These are phyloP conservation scores for Phanerochaete carnosa DNA, from an alignment of 768 basidiomycete species.

Conservation along the genomic window DNA sequence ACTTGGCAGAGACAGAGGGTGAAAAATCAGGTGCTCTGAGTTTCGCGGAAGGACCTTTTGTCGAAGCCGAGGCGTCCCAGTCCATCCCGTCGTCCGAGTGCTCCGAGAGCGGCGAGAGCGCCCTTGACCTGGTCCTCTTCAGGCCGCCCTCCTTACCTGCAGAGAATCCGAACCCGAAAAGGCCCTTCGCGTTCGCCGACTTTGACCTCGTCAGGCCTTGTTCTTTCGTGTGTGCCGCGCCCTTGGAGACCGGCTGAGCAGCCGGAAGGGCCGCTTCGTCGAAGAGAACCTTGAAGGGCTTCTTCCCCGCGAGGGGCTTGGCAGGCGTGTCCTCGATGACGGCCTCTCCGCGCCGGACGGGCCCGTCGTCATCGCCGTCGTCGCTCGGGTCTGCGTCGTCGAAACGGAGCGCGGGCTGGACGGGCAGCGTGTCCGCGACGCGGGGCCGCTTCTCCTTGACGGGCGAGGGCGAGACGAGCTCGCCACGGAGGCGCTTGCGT, in stretches of 20 bases:
- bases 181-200: not conserved
- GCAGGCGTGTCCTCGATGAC: slow-evolving; percentile 73
- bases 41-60: slow-evolving; percentile 5
- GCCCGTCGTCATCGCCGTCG: slow-evolving; percentile 26
- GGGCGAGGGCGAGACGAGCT: slow-evolving; percentile 81
- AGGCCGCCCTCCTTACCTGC: not conserved
- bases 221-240: not conserved
- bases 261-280: slow-evolving; percentile 34
- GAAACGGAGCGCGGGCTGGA: not conserved
- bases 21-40: slow-evolving; percentile 19
- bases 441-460: slow-evolving; percentile 73
- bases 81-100: slow-evolving; percentile 20
- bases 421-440: slow-evolving; percentile 26
- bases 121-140: slow-evolving; percentile 13
- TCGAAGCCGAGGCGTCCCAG: slow-evolving; percentile 10
- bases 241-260: slow-evolving; percentile 1
- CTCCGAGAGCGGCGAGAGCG: slow-evolving; percentile 18
- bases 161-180: slow-evolving; percentile 5
- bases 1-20: not conserved
- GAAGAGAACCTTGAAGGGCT: slow-evolving; percentile 67
- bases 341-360: slow-evolving; percentile 29
- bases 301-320: slow-evolving; percentile 54
- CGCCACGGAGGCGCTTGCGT: slow-evolving; percentile 77
- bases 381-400: slow-evolving; percentile 35
- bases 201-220: not conserved